Conservation (phyloP, 768 basidiomycete genomes). For the Leccinum imitatum region DNA sequence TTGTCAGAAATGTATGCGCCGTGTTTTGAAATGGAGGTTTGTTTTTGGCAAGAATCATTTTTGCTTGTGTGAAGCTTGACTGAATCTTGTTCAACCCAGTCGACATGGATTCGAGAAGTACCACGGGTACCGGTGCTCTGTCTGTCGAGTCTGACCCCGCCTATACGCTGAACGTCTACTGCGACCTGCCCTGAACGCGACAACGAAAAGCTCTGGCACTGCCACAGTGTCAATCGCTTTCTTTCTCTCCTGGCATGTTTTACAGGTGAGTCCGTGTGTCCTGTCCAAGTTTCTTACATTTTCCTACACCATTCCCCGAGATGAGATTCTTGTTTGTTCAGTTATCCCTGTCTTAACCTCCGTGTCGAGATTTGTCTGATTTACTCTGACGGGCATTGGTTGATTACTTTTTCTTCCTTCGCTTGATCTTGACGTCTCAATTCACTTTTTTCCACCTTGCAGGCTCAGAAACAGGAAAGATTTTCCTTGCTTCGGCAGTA, state of each 20-base stretch:
- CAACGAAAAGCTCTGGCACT: not conserved
- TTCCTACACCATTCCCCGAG: not conserved
- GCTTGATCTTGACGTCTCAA: not conserved
- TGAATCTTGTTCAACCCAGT: too few relatives aligned
- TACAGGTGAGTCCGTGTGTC: not conserved
- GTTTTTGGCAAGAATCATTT: too few relatives aligned
- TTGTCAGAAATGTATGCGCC: not conserved
- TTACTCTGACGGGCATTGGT: not conserved
- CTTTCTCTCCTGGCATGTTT: too few relatives aligned
- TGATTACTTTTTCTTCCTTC: not conserved
- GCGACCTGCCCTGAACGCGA: too few relatives aligned
- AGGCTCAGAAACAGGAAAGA: not conserved
- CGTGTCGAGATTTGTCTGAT: conserved; percentile 19
- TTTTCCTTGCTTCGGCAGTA: not conserved
- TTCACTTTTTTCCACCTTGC: not conserved
- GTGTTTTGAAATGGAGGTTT: not conserved
- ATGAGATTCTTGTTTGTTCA: conserved; percentile 25
- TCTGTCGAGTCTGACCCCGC: too few relatives aligned
- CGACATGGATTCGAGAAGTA: too few relatives aligned
- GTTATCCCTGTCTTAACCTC: conserved; percentile 34
- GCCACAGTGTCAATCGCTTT: not conserved
- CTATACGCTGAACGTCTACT: too few relatives aligned
- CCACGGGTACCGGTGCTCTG: too few relatives aligned
- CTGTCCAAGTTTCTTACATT: not conserved
- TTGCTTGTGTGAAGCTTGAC: too few relatives aligned